Conservation (phyloP, 2,329 filamentous ascomycete species). For the Colletotrichum phormii region DNA sequence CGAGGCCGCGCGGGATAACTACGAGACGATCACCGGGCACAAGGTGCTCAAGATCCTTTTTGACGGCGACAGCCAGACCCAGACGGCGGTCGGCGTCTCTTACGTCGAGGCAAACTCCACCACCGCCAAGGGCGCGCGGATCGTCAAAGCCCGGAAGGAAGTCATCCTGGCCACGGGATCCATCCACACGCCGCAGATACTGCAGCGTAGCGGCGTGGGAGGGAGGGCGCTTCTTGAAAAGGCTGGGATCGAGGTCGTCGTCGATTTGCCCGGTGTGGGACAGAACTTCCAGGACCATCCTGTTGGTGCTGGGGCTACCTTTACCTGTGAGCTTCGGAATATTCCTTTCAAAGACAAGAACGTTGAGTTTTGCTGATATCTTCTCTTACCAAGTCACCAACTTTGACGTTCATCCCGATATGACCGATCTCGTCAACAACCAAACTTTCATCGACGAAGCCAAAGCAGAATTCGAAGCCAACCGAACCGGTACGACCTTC, state of each 20-base stretch:
- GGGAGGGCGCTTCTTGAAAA: constrained; percentile 45
- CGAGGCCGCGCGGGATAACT: constrained; percentile 33
- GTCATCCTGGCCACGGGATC: constrained; percentile 56
- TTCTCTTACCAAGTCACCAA: constrained; percentile 28
- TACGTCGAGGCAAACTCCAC: constrained; percentile 38
- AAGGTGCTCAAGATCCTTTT: constrained; percentile 53
- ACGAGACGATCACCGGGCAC: constrained; percentile 40
- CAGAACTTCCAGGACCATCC: constrained; percentile 52
- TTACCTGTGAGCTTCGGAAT: constrained; percentile 29
- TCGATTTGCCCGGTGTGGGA: constrained; percentile 61
- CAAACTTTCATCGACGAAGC: constrained; percentile 32
- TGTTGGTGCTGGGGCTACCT: constrained; percentile 34
- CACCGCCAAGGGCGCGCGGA: constrained; percentile 21
- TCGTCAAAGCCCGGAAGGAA: constrained; percentile 46
- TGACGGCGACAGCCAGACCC: constrained; percentile 40
- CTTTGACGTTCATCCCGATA: constrained; percentile 38
- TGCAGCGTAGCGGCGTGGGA: constrained; percentile 57
- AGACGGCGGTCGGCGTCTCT: constrained; percentile 39
- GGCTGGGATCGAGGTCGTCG: constrained; percentile 62
- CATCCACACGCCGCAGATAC: constrained; percentile 55
- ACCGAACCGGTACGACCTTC: constrained; percentile 24
- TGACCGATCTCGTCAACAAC: constrained; percentile 31
- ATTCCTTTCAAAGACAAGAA: too few relatives aligned
- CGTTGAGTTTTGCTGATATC: neutral
- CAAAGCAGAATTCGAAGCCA: constrained; percentile 32